Evolutionary conservation across 2,329 filamentous ascomycete genomes (phyloP), one percentile per base, ranked within the genome.

Genomic region (Davidsoniella eucalypti): DNA sequence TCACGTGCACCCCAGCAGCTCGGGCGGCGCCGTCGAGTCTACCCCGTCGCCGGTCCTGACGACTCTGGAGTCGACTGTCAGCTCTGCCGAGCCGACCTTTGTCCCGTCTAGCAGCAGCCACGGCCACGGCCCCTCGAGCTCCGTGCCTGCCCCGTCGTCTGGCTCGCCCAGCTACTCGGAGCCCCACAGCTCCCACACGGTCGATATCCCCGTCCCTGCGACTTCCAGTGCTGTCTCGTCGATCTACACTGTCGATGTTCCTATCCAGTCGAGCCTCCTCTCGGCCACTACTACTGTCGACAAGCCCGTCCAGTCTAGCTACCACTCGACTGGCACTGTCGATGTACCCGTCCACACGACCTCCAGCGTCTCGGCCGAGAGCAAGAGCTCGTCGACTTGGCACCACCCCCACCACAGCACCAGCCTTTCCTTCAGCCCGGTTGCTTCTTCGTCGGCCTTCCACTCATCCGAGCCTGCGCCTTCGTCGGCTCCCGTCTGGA

Each of bases 1-100:
- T 21, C 29, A 44, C 16, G 33, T 40, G 33, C 17, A 44, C 36
- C 26, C 21, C 25, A 18, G 44, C 39, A 33, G 18, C n/a, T 49
- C 39, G 39, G 21, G 36, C 17, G 38, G 26, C 29, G 37, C 10
- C 6, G n/a, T 36, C 18, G 17, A 49, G 42, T 41, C 40, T 16
- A 52, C 51, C 14, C 47, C 51, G 10, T 52, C 47, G 23, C 51
- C 47, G 17, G 29, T 52, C 14, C 37, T 52, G 25, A 45, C 51
- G 8, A 49, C 51, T 10, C 40, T 52, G 6, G 47, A 46, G 23
- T 49, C 45, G 21, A 49, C 47, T 37, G 51, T 52, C 8, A 45
- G 23, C 23, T 52, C 51, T 9, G 18, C 18, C 9, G 23, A 50
- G 33, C 42, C 49, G 5, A 50, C 49, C 7, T 29, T 29, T 21